These are phyloP conservation scores for Aspergillus proliferans DNA, from an alignment of 2,329 filamentous ascomycete genomes.

Conservation along the genomic window DNA sequence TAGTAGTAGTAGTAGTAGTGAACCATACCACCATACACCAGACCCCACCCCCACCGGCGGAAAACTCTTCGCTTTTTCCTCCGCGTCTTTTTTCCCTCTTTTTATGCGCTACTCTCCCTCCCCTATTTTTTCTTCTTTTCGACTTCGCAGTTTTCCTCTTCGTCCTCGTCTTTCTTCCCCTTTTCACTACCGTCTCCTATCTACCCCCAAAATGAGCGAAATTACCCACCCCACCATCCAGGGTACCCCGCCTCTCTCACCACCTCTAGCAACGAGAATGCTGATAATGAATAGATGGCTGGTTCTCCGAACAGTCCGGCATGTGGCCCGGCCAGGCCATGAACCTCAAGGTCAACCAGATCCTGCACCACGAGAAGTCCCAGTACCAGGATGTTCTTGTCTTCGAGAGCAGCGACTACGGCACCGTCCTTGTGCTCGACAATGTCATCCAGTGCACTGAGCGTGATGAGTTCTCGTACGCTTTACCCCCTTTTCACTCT, in stretches of 20 bases:
- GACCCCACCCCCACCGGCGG: not conserved
- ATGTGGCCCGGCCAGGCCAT: slow-evolving; percentile 99
- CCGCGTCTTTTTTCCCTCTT: slow-evolving; percentile 10
- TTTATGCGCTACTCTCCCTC: slow-evolving; percentile 6
- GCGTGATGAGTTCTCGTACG: slow-evolving; percentile 89
- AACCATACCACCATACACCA: not conserved
- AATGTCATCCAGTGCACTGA: slow-evolving; percentile 99
- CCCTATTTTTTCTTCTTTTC: slow-evolving; percentile 15
- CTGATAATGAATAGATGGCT: slow-evolving; percentile 67
- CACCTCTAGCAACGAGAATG: slow-evolving; percentile 6
- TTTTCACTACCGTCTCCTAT: slow-evolving; percentile 10
- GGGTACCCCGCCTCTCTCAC: slow-evolving; percentile 44
- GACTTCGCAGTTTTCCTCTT: slow-evolving; percentile 16
- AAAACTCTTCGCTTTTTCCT: slow-evolving; percentile 6
- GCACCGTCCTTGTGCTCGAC: slow-evolving; percentile 92
- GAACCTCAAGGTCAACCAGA: slow-evolving; percentile 95
- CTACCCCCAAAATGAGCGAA: slow-evolving; percentile 54
- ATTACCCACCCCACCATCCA: slow-evolving; percentile 72
- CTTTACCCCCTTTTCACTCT: slow-evolving; percentile 3
- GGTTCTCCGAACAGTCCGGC: slow-evolving; percentile 97
- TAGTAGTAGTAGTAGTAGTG: too few species aligned
- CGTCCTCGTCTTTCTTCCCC: slow-evolving; percentile 13
- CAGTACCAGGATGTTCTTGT: slow-evolving; percentile 98
- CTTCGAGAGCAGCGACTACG: slow-evolving; percentile 97
- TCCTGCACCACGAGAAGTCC: slow-evolving; percentile 98